Conservation (phyloP, 176 grass and related monocot species). For the Triticum monococcum region DNA sequence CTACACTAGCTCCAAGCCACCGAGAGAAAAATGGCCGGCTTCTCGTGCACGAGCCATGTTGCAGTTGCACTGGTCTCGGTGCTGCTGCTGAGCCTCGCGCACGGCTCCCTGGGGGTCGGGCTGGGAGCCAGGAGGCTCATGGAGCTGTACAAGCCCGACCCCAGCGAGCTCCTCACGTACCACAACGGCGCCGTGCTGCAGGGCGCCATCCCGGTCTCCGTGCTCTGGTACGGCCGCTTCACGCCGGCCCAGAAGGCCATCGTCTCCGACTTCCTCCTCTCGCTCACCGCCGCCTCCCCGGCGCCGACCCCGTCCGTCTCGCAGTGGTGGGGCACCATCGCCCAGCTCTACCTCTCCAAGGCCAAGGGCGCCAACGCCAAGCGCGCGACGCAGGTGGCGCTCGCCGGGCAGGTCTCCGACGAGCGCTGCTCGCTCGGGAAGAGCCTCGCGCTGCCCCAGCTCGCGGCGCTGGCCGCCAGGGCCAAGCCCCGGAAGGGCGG, state of each 20-base stretch:
- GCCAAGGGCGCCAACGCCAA: slow-evolving; percentile 3
- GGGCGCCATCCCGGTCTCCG: slow-evolving; percentile 55
- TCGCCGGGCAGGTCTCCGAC: slow-evolving; percentile 49
- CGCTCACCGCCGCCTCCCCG: slow-evolving; percentile 37
- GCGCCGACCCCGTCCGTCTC: slow-evolving; percentile 51
- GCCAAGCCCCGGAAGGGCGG: slow-evolving; percentile 25
- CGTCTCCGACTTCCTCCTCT: slow-evolving; percentile 70
- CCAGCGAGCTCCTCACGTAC: slow-evolving; percentile 47
- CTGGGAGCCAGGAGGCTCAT: slow-evolving; percentile 41
- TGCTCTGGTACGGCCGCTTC: slow-evolving; percentile 79
- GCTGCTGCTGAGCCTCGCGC: slow-evolving; percentile 31
- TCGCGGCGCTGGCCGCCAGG: slow-evolving; percentile 42
- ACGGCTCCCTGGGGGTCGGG: slow-evolving; percentile 1
- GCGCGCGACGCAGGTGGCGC: slow-evolving; percentile 36
- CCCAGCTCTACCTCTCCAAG: slow-evolving; percentile 65
- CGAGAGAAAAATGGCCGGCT: slow-evolving; percentile 36
- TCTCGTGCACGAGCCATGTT: background rate
- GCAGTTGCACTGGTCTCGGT: background rate
- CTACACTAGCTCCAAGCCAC: background rate
- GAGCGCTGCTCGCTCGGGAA: slow-evolving; percentile 48
- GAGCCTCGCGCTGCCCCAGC: slow-evolving; percentile 50
- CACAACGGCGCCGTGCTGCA: slow-evolving; percentile 75
- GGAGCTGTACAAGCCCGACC: slow-evolving; percentile 42
- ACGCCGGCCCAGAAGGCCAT: slow-evolving; percentile 61
- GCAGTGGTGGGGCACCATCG: slow-evolving; percentile 78